phyloP scores from a whole-genome alignment of 2,329 filamentous ascomycete genomes.

The Phyllosticta paracitricarpa region DNA sequence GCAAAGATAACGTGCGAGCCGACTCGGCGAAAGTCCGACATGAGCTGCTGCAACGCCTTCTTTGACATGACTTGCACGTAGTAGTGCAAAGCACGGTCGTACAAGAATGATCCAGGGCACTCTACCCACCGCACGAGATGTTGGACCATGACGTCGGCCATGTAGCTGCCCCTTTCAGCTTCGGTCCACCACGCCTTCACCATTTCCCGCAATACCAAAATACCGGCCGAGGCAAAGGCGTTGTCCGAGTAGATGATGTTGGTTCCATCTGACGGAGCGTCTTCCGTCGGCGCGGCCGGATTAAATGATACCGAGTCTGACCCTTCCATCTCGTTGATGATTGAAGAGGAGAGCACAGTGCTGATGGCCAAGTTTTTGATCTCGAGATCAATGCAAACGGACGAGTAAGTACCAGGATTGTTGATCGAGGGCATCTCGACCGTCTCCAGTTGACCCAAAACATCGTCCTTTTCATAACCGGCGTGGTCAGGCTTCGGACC shows the following conservation, averaged over 20 bases:
- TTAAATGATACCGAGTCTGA: constrained; percentile 81
- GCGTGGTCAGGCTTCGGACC: constrained; percentile 85
- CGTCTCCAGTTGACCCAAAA: constrained; percentile 69
- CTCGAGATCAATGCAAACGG: constrained; percentile 91
- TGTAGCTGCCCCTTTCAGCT: constrained; percentile 77
- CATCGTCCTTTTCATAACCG: constrained; percentile 87
- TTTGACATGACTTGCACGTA: constrained; percentile 98
- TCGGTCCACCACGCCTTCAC: constrained; percentile 98
- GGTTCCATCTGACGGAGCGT: constrained; percentile 49
- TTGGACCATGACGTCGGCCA: constrained; percentile 97
- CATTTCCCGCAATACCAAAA: constrained; percentile 90
- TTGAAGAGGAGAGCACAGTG: constrained; percentile 88
- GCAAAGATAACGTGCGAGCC: constrained; percentile 96
- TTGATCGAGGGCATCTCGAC: constrained; percentile 91
- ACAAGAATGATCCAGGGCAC: constrained; percentile 84
- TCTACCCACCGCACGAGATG: constrained; percentile 97
- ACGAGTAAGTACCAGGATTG: constrained; percentile 85
- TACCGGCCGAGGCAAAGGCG: constrained; percentile 84
- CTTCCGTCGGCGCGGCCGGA: constrained; percentile 54
- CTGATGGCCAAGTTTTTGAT: constrained; percentile 95
- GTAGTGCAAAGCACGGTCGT: constrained; percentile 87
- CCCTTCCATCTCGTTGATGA: constrained; percentile 94
- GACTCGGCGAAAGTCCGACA: constrained; percentile 91
- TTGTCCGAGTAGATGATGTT: constrained; percentile 74
- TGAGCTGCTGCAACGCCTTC: constrained; percentile 92